phyloP scores from a whole-genome alignment of 2,329 filamentous ascomycete species.

The Didymella exigua region DNA sequence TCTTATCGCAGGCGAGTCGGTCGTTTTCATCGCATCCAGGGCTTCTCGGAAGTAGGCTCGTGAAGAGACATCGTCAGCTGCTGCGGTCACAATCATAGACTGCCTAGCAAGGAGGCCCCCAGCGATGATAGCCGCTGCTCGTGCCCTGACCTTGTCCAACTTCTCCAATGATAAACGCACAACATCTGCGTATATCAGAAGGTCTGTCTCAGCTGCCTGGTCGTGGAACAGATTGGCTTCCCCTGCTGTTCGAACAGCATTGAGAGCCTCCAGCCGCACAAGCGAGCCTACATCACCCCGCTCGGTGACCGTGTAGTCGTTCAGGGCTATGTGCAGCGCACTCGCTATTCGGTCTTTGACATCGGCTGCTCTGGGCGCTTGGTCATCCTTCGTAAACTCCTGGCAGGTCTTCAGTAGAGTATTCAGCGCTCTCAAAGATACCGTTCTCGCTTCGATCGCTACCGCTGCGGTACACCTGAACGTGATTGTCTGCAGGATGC shows the following conservation, averaged over 20 bases:
- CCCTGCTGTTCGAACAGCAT: constrained; percentile 61
- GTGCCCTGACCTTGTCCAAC: constrained; percentile 76
- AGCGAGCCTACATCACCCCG: constrained; percentile 89
- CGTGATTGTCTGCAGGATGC: constrained; percentile 45
- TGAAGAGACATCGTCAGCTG: constrained; percentile 59
- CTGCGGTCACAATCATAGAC: constrained; percentile 13
- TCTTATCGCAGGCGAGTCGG: constrained; percentile 18
- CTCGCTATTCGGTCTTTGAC: constrained; percentile 32
- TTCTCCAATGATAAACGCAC: constrained; percentile 84
- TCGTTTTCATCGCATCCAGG: constrained; percentile 44
- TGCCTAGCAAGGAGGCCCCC: constrained; percentile 4
- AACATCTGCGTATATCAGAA: constrained; percentile 48
- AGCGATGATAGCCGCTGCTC: constrained; percentile 35
- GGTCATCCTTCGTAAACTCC: not conserved
- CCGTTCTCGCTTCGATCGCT: constrained; percentile 53
- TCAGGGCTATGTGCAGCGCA: constrained; percentile 59
- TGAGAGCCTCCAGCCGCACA: constrained; percentile 79
- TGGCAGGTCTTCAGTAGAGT: constrained; percentile 37
- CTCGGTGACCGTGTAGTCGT: constrained; percentile 90
- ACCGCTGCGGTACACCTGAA: constrained; percentile 44
- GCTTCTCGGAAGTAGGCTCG: constrained; percentile 63
- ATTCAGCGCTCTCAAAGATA: constrained; percentile 49
- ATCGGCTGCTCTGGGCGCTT: constrained; percentile 15
- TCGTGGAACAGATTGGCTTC: constrained; percentile 22
- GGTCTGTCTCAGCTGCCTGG: constrained; percentile 18